Conservation (phyloP, 2,329 filamentous ascomycete genomes). For the Gaeumannomyces sp. region DNA sequence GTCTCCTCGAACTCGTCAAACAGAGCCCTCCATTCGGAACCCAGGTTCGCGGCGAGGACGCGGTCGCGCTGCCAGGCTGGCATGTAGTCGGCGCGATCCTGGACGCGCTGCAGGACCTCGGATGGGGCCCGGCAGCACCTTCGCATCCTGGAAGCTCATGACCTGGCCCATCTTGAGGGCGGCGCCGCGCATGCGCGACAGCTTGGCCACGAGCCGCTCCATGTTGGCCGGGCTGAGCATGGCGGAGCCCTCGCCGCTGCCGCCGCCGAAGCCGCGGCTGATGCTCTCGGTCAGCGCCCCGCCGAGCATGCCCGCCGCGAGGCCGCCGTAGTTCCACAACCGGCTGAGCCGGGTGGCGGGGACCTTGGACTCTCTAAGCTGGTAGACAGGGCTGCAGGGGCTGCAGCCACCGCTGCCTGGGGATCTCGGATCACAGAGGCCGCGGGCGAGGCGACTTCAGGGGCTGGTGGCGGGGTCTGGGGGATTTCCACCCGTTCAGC, state of each 20-base stretch:
- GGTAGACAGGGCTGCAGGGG: conserved; percentile 30
- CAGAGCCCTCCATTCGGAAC: conserved; percentile 74
- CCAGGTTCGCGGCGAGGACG: conserved; percentile 73
- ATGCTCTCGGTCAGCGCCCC: conserved; percentile 83
- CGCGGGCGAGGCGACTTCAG: not conserved
- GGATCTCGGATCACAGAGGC: no score
- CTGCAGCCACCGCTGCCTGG: not conserved
- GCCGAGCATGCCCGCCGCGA: conserved; percentile 92
- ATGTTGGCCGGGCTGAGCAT: conserved; percentile 87
- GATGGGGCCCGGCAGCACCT: conserved; percentile 83
- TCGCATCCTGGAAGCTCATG: conserved; percentile 96
- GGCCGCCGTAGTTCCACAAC: conserved; percentile 89
- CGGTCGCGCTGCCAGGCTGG: conserved; percentile 85
- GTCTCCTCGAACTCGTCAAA: conserved; percentile 83
- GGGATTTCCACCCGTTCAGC: not conserved
- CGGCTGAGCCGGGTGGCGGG: conserved; percentile 81
- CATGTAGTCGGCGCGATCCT: conserved; percentile 98
- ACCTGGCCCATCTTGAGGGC: conserved; percentile 97
- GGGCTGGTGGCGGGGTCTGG: not conserved
- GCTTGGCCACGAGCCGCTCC: conserved; percentile 84
- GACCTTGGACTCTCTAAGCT: conserved; percentile 82
- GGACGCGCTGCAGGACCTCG: conserved; percentile 88
- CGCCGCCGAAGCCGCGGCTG: conserved; percentile 68
- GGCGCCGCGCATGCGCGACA: conserved; percentile 93
- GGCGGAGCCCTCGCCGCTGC: conserved; percentile 58